Base-by-base conservation (phyloP, 306 rosid genomes). In the Sesbania bispinosa region DNA sequence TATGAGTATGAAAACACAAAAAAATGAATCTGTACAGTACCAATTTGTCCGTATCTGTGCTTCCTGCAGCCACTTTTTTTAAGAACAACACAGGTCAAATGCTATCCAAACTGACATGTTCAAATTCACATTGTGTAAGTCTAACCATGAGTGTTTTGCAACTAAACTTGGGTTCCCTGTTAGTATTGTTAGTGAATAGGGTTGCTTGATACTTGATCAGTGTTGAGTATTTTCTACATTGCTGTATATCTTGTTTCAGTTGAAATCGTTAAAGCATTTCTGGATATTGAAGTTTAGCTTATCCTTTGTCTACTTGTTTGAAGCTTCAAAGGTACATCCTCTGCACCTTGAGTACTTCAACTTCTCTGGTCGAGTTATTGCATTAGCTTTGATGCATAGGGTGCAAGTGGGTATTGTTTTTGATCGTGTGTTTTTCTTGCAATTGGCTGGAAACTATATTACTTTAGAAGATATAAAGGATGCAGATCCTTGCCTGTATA, bases 351-450 rank as follows among this genome's bases (percentile, higher is more conserved):
- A 86, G 2, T 94, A 94, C 84, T 94, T 94, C 84, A 74, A 39
- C 59, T 94, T 94, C 79, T 76, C 89, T 75, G 96, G 98, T 58
- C 90, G 97, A 46, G 87, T 94, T 47, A 89, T 94, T 70, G 98
- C 96, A 26, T 81, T 90, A 64, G 96, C 98, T 72, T 80, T 94
- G 83, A 94, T 94, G 98, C 92, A 94, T 82, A 85, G 75, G 80
- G 95, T 94, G 67, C 98, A 94, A 77, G 94, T 94, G 10, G 97
- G 98, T 58, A 67, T 94, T 73, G 96, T 89, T 77, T 83, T 94
- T 75, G 98, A 94, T 77, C 92, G 87, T 36, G 83, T 82, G 30
- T 94, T 94, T 85, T 94, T 90, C 89, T 69, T 65, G 82, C 98
- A 90, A 85, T 81, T 94, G 84, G 96, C 96, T 67, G 95, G 95